Evolutionary conservation across 139 green algal genomes (phyloP), one percentile per base, ranked within the genome.

Genomic region (Tetradesmus lagerheimii): DNA sequence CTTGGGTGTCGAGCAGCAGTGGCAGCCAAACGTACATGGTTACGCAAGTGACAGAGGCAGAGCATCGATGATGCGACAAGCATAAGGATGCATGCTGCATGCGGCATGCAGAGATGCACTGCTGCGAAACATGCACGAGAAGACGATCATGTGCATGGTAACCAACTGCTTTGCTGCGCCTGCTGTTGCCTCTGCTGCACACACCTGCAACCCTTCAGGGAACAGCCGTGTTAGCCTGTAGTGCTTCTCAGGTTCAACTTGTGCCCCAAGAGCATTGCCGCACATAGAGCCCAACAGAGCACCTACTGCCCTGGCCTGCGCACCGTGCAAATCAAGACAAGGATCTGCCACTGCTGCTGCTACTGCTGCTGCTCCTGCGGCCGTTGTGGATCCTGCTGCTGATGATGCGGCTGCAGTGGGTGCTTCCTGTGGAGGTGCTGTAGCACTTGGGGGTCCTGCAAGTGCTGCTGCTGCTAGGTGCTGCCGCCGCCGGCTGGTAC

Each of bases 211-310:
- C 31, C 71, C 83, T 18, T 88, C 38, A 41, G 83, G 83, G 43
- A 88, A 88, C 83, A 88, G 38, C 83, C 83, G 29, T 0, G 64
- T 27, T 1, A 88, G 37, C 57, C 74, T 64, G 41, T 79, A 94
- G 16, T 90, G 83, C 47, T 91, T 87, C n/a, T 94, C 90, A 41
- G 85, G 57, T 62, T 91, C 62, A 35, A 91, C 50, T 35, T 91
- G 92, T 25, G 92, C 92, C 5, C 82, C 92, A 37, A 94, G 43
- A 18, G 92, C 88, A 53, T 94, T 94, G 74, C 92, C 92, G 37
- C 79, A 91, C 92, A 93, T 92, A 11, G 90, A 77, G 0, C 90
- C 92, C 1, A 93, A 15, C 71, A 94, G 64, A 23, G 43, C 45
- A 14, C 90, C 89, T 0, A 89, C 50, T 23, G 91, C 27, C 41